Percentiles rank a stretch among this genome's conserved stretches.
Conservation (phyloP, 2,329 filamentous ascomycete species). For the Talaromyces albobiverticillius region DNA sequence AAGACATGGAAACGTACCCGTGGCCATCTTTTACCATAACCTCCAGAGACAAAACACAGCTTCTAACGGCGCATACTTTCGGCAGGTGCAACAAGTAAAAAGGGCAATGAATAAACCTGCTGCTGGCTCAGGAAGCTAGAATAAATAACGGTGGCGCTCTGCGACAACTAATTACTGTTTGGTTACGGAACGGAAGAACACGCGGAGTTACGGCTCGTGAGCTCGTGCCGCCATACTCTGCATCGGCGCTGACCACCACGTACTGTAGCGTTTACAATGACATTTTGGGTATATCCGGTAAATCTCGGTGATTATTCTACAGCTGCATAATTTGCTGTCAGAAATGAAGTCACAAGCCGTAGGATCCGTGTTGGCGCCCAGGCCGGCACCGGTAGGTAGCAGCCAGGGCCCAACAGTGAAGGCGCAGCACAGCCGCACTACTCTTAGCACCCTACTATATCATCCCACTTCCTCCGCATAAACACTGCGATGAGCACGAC, state of each 20-base stretch:
- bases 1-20: constrained; percentile 9
- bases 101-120: background rate
- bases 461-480: constrained; percentile 8
- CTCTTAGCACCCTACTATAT: background rate
- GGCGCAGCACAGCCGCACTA: constrained; percentile 3
- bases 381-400: background rate
- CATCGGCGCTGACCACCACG: background rate
- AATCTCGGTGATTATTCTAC: too few relatives aligned
- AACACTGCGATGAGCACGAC: background rate
- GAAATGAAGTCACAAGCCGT: background rate
- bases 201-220: background rate
- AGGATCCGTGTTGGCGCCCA: background rate
- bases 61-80: background rate
- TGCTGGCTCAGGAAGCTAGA: background rate
- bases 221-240: background rate
- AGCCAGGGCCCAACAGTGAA: background rate
- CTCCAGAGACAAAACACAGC: background rate
- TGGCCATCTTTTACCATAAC: constrained; percentile 13
- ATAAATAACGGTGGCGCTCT: background rate
- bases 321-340: too few relatives aligned
- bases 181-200: background rate
- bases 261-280: too few relatives aligned
- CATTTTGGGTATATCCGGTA: too few relatives aligned
- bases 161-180: too few relatives aligned
- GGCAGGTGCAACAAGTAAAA: background rate